Base-by-base conservation (phyloP, 2,329 filamentous ascomycete species). In the Trichoderma cornu-damae region DNA sequence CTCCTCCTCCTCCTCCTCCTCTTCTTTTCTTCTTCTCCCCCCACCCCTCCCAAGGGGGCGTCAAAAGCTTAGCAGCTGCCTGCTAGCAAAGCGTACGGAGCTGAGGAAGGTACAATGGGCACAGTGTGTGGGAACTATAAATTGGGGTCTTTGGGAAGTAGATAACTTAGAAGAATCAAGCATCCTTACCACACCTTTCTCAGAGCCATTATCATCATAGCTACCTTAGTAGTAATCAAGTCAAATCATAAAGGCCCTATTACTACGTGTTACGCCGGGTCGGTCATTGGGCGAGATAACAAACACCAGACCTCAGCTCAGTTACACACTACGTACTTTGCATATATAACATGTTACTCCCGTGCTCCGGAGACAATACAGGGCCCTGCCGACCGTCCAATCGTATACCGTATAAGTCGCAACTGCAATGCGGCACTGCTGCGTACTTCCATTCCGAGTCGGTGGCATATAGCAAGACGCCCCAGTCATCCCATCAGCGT, bases 401-500 rank as follows among this genome's bases (percentile, higher is more conserved):
- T 54, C 6, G 47, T n/a, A 22, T 16, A 22, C 22, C 34, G 22
- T 12, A 4, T 4, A 26, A 26, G 40, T 32, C 20, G 42, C 40
- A 14, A 30, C 50, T 30, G 30, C 18, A 34, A 24, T 32, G 18
- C 50, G 12, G 35, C n/a, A 24, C 38, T 40, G 18, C 35, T 54
- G 11, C 20, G 38, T 16, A 46, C 34, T 47, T 42, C 42, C 32
- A 42, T 28, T 28, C 30, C 51, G 30, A 38, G 32, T 47, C 32
- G 51, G 51, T 16, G n/a, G n/a, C n/a, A n/a, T n/a, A 54, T 38
- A 47, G 30, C 40, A 47, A 55, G 24, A 55, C 52, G 52, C 52
- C 52, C 26, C 42, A 38, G 34, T 32, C 51, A 46, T 43, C 18
- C 12, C 47, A 50, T 40, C 48, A 55, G 52, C 52, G 34, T 55